phyloP scores from a whole-genome alignment of 805 yeast species.

The Lachancea cidri region DNA sequence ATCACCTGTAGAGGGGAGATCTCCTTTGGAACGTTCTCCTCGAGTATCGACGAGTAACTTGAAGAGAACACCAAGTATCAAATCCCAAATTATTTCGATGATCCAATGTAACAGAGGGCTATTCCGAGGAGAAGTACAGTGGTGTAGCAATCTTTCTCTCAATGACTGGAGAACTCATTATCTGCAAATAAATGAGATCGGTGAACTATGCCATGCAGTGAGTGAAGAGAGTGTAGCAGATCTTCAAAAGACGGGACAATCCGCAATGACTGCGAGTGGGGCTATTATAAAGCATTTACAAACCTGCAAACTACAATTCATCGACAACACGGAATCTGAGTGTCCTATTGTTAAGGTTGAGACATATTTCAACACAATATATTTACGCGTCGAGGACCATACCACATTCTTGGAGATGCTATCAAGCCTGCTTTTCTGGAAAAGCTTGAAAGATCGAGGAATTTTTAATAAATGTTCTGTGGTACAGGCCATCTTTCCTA shows the following conservation, averaged over 20 bases:
- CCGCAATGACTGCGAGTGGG: constrained; percentile 4
- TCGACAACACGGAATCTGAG: constrained; percentile 8
- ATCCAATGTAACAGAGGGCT: constrained; percentile 15
- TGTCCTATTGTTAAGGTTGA: constrained; percentile 18
- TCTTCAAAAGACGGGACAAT: constrained; percentile 5
- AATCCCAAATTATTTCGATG: neutral
- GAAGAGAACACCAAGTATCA: neutral
- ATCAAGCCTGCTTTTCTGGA: constrained; percentile 51
- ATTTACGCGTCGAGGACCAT: constrained; percentile 18
- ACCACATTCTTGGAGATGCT: constrained; percentile 39
- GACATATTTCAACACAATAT: constrained; percentile 11
- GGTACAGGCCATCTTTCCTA: constrained; percentile 21
- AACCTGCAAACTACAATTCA: constrained; percentile 19
- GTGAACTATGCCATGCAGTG: constrained; percentile 17
- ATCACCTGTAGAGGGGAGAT: constrained; percentile 1
- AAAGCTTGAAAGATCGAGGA: constrained; percentile 46
- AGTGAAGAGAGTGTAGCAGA: constrained; percentile 8
- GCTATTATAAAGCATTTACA: constrained; percentile 24
- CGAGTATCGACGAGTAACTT: neutral
- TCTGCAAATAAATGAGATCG: constrained; percentile 17
- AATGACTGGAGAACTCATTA: constrained; percentile 22
- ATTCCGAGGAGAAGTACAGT: constrained; percentile 21
- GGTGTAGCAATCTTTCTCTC: constrained; percentile 18
- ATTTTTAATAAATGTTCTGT: constrained; percentile 47
- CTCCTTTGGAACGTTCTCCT: neutral